These are phyloP conservation scores for Flaveria ramosissima DNA, from an alignment of 129 eudicot species.

Conservation along the genomic window DNA sequence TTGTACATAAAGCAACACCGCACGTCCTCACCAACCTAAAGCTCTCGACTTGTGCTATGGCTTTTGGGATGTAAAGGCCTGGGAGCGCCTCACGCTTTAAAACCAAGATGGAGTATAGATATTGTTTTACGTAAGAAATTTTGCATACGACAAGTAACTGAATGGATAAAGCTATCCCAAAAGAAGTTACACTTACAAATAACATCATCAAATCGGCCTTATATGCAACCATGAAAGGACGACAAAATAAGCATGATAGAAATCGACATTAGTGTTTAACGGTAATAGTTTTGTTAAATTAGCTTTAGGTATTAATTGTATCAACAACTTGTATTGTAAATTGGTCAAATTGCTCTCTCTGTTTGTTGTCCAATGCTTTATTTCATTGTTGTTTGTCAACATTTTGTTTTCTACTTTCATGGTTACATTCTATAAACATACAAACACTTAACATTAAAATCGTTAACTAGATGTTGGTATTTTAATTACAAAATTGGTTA, in stretches of 20 bases:
- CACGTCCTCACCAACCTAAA: not conserved
- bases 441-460: not conserved
- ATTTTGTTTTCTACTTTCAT: not conserved
- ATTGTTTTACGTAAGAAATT: not conserved
- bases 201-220: not conserved
- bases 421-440: not conserved
- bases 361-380: slow-evolving; percentile 3
- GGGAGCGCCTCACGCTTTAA: not conserved
- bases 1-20: not conserved
- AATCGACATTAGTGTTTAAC: not conserved
- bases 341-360: not conserved
- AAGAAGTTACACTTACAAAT: not conserved
- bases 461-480: not conserved
- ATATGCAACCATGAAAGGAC: not conserved
- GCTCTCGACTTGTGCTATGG: not conserved
- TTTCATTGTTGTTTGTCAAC: not conserved
- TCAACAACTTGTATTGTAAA: not conserved
- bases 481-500: not conserved
- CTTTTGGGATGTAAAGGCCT: not conserved
- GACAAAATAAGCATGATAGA: not conserved
- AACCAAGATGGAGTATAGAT: not conserved
- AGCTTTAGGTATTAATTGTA: not conserved
- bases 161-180: not conserved
- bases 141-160: not conserved
- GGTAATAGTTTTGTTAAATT: not conserved